Conservation (phyloP, 805 yeast genomes). For the Myxozyma udenii region DNA sequence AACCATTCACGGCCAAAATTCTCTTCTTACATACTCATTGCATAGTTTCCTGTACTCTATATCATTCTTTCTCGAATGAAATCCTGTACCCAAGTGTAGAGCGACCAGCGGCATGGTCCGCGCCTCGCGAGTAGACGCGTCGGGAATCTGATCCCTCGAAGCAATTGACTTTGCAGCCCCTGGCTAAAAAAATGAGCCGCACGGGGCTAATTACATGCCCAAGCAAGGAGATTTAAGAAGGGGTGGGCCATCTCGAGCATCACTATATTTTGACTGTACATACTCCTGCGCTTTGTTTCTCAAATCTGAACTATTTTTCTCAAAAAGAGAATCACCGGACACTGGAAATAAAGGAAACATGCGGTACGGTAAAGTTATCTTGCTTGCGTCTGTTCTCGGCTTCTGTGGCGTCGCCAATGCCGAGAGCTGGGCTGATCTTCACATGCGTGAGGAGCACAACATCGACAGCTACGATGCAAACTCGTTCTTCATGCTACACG, state of each 20-base stretch:
- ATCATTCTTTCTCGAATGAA: slow-evolving; percentile 28
- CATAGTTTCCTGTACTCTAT: slow-evolving; percentile 22
- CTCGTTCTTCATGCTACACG: slow-evolving; percentile 79
- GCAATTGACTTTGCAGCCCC: too few species aligned
- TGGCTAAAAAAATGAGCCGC: too few species aligned
- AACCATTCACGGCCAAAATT: too few species aligned
- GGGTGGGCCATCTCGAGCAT: too few species aligned
- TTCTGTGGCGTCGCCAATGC: neutral
- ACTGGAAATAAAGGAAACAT: too few species aligned
- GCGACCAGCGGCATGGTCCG: slow-evolving; percentile 30
- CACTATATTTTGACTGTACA: too few species aligned
- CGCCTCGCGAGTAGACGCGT: slow-evolving; percentile 1
- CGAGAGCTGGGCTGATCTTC: slow-evolving; percentile 72
- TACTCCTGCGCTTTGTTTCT: too few species aligned
- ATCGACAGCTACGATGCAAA: slow-evolving; percentile 69
- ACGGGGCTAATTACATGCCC: too few species aligned
- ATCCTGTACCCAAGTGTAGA: slow-evolving; percentile 40
- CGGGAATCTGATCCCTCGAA: too few species aligned
- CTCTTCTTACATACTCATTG: slow-evolving; percentile 15
- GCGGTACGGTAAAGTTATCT: neutral
- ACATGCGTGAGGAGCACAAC: slow-evolving; percentile 86
- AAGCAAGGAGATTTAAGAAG: too few species aligned
- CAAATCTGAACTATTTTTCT: too few species aligned
- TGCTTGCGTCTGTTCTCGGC: neutral
- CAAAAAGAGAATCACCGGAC: too few species aligned